These are phyloP conservation scores for Pleochaeta shiraiana DNA, from an alignment of 2,329 filamentous ascomycete genomes.

Conservation along the genomic window DNA sequence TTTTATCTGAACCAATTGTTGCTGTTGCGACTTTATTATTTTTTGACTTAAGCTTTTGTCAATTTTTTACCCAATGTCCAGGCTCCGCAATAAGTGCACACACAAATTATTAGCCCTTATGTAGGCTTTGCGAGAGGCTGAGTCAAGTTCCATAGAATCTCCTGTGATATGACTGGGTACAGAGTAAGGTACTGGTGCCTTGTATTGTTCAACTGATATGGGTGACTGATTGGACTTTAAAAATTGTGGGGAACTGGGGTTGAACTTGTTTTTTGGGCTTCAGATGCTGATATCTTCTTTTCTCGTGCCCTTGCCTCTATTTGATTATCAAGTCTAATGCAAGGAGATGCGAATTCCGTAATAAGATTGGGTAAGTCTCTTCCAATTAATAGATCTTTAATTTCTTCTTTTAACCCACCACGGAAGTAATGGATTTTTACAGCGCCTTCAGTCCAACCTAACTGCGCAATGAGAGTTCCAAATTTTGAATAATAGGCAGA, in stretches of 20 bases:
- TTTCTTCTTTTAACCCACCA: not conserved
- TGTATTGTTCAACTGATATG: too few relatives aligned
- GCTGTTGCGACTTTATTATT: not conserved
- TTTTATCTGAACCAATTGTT: not conserved
- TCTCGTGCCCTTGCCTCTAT: not conserved
- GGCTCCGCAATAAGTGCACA: not conserved
- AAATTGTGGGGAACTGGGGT: too few relatives aligned
- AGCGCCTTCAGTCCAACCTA: not conserved
- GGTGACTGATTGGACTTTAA: too few relatives aligned
- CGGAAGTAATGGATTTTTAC: constrained; percentile 1
- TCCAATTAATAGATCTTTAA: not conserved
- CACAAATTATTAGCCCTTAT: not conserved
- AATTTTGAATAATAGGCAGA: not conserved
- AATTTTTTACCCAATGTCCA: not conserved
- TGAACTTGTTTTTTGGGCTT: too few relatives aligned
- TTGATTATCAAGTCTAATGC: not conserved
- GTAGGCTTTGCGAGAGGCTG: not conserved
- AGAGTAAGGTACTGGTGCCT: not conserved
- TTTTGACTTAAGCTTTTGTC: not conserved
- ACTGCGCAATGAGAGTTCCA: not conserved
- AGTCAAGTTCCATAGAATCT: not conserved
- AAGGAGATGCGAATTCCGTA: not conserved
- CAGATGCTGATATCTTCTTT: not conserved
- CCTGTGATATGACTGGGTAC: not conserved
- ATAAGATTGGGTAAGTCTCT: not conserved